Evolutionary conservation across 495 filamentous ascomycete genomes (phyloP).

Genomic region (Tuber umbilicatum): DNA sequence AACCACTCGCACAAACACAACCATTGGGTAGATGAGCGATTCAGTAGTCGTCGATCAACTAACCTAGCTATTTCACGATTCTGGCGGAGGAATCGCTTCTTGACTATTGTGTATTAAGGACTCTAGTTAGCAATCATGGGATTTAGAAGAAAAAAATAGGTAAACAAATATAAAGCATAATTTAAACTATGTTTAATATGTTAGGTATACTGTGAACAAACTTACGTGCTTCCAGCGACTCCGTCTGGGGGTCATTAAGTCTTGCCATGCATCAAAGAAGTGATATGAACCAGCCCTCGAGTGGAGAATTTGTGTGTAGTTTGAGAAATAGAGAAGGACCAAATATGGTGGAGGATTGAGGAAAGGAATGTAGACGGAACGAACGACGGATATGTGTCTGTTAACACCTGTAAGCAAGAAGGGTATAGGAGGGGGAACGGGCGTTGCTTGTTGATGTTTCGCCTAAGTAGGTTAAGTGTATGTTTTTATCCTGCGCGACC

Average conservation of each 20-base stretch:
- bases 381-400: slow-evolving; percentile 20
- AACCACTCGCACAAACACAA: slow-evolving; percentile 8
- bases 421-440: slow-evolving; percentile 1
- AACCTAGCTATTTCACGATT: slow-evolving; percentile 83
- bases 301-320: slow-evolving; percentile 29
- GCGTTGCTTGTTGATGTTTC: slow-evolving; percentile 40
- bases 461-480: slow-evolving; percentile 31
- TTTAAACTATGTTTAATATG: slow-evolving; percentile 20
- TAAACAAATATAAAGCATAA: neutral
- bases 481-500: slow-evolving; percentile 21
- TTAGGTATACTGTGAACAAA: slow-evolving; percentile 32
- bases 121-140: neutral
- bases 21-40: slow-evolving; percentile 8
- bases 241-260: slow-evolving; percentile 70
- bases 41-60: slow-evolving; percentile 1
- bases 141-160: neutral
- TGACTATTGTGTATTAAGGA: slow-evolving; percentile 17
- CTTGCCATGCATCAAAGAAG: slow-evolving; percentile 64
- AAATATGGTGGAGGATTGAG: slow-evolving; percentile 20
- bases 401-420: slow-evolving; percentile 13
- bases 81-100: slow-evolving; percentile 56
- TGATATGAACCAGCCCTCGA: slow-evolving; percentile 8
- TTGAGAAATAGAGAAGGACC: slow-evolving; percentile 15
- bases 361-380: neutral
- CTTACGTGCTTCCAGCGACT: slow-evolving; percentile 77